Base-by-base conservation (phyloP, 345 rosid species). In the Salix koriyanagi region DNA sequence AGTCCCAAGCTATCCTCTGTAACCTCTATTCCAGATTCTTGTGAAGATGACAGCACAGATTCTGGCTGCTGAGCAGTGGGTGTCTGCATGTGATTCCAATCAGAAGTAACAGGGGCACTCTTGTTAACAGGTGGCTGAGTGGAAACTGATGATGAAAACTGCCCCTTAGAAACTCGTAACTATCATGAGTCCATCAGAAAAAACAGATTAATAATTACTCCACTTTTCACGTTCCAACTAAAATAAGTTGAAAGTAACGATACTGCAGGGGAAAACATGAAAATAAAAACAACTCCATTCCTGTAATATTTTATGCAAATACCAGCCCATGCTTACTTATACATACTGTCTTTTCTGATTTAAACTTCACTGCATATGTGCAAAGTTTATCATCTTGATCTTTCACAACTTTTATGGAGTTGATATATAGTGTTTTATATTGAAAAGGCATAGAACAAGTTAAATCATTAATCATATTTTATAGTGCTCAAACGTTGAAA, bases 131-230 rank as follows among this genome's bases (percentile, higher is more conserved):
- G 69, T 70, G 90, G 83, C 76, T 90, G 97, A 69, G 88, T 67
- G 69, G 86, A 69, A 77, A 79, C 88, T 15, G 88, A 79, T 79
- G 96, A 84, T 36, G 84, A 73, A 56, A 75, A 61, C 64, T 84
- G 87, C 48, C 83, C 93, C 86, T 84, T 92, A 1, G 93, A 85
- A 79, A 87, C 94, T 64, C 87, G 89, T 79, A 96, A 74, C 98
- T 96, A 77, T 30, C 68, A 82, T 44, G 21, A 56, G 68, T 67
- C 42, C 67, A 83, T 39, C 65, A 16, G n/a, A 28, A 64, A 73
- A 37, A 21, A 72, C 4, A 66, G 14, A 71, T 26, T 21, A 71
- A 46, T 65, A 76, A 79, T 52, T 39, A 75, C 73, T 60, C 42
- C 42, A 39, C 42, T 39, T 37, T 75, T 50, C 26, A n/a, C 26